Evolutionary conservation across 2,329 filamentous ascomycete species (phyloP).

Genomic region (Aspergillus novofumigatus): DNA sequence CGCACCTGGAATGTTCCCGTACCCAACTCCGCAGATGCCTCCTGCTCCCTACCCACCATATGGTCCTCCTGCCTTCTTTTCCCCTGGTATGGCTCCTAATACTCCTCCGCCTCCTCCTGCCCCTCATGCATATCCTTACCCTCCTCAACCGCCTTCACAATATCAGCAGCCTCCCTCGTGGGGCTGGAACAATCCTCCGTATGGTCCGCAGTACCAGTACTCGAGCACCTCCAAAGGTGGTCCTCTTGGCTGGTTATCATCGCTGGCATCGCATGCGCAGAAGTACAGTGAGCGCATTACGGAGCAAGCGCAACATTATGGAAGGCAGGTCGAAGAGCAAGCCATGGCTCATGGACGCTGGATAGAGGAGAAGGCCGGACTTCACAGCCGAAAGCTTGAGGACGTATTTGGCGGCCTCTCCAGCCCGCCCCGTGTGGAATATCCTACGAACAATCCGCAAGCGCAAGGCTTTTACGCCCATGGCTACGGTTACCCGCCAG

Average conservation of each 20-base stretch:
- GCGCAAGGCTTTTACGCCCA: conserved; percentile 13
- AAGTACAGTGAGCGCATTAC: conserved; percentile 37
- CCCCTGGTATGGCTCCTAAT: conserved; percentile 1
- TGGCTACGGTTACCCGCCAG: conserved; percentile 3
- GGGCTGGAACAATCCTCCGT: conserved; percentile 25
- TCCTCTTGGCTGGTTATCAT: conserved; percentile 30
- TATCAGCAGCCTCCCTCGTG: conserved; percentile 20
- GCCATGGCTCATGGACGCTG: conserved; percentile 35
- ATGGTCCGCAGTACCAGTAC: conserved; percentile 19
- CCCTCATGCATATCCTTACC: conserved; percentile 21
- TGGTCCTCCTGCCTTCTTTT: conserved; percentile 18
- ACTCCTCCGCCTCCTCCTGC: conserved; percentile 10
- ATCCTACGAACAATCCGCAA: conserved; percentile 11
- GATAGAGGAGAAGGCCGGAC: conserved; percentile 35
- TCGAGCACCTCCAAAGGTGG: conserved; percentile 23
- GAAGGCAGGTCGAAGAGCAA: conserved; percentile 36
- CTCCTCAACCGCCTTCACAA: conserved; percentile 17
- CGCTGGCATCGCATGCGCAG: conserved; percentile 34
- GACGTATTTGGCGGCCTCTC: conserved; percentile 15
- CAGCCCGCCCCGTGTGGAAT: conserved; percentile 10
- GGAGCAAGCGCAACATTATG: conserved; percentile 35
- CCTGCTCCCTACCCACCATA: conserved; percentile 17
- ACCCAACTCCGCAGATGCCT: conserved; percentile 11
- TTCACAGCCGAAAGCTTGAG: conserved; percentile 25
- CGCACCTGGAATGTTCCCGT: conserved; percentile 9